A percentile compares a stretch with the other conserved stretches of the same genome.
Conservation (phyloP, 306 rosid genomes). For the Arachis hypogaea region DNA sequence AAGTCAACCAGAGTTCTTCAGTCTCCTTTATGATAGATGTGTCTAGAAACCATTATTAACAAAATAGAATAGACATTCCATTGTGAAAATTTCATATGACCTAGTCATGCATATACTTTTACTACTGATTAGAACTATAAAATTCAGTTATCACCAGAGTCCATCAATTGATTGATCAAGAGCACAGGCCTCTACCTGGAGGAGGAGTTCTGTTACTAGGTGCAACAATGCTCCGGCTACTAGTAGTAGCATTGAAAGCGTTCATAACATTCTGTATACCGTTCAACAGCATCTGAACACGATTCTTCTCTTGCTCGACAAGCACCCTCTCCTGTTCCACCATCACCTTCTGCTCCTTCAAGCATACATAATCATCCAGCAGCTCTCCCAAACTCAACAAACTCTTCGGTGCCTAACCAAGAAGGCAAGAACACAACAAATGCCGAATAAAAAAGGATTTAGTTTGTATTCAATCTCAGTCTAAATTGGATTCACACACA, state of each 20-base stretch:
- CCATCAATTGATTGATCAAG: not conserved
- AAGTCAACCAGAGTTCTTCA: not conserved
- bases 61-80: not conserved
- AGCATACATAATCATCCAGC: slow-evolving; percentile 66
- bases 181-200: slow-evolving; percentile 38
- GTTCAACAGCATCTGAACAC: slow-evolving; percentile 62
- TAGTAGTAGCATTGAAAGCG: slow-evolving; percentile 44
- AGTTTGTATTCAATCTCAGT: too few relatives aligned
- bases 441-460: not conserved
- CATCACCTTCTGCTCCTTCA: slow-evolving; percentile 77
- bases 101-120: not conserved
- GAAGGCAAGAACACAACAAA: not conserved
- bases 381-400: slow-evolving; percentile 64
- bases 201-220: slow-evolving; percentile 37
- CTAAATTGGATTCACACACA: too few relatives aligned
- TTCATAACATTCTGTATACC: slow-evolving; percentile 66
- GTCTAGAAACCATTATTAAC: not conserved
- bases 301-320: slow-evolving; percentile 67
- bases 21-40: not conserved
- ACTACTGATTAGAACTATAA: not conserved
- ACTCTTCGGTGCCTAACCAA: slow-evolving; percentile 63
- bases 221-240: slow-evolving; percentile 22
- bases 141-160: not conserved
- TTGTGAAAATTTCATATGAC: not conserved
- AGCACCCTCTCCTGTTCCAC: slow-evolving; percentile 61